Conservation (phyloP, 2,329 filamentous ascomycete genomes). For the Aspergillus hiratsukae region DNA sequence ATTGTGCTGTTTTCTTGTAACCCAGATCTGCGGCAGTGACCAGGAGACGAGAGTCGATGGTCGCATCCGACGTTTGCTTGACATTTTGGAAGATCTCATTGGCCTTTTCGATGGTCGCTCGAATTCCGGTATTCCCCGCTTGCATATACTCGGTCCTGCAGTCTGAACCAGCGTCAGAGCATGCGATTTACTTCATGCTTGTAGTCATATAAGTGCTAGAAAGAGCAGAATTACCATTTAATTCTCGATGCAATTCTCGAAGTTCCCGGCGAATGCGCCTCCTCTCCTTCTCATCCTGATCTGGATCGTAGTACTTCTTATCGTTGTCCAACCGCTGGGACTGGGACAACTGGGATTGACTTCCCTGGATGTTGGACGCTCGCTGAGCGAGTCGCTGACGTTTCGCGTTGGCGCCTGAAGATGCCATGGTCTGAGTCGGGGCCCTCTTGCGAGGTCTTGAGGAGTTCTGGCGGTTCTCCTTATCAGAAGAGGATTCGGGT, state of each 20-base stretch:
- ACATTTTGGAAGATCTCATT: slow-evolving; percentile 64
- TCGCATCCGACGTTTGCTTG: slow-evolving; percentile 85
- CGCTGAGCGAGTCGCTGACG: slow-evolving; percentile 42
- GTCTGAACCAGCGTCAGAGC: slow-evolving; percentile 45
- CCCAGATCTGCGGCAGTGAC: slow-evolving; percentile 76
- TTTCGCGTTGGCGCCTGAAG: slow-evolving; percentile 34
- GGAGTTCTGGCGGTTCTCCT: slow-evolving; percentile 41
- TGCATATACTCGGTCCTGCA: slow-evolving; percentile 68
- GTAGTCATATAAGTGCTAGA: neutral
- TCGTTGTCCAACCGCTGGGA: slow-evolving; percentile 33
- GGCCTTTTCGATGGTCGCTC: slow-evolving; percentile 61
- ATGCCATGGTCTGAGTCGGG: slow-evolving; percentile 33
- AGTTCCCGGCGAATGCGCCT: slow-evolving; percentile 65
- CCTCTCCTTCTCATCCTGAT: slow-evolving; percentile 72
- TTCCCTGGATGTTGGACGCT: slow-evolving; percentile 20
- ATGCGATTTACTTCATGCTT: neutral
- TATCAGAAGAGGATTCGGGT: slow-evolving; percentile 43
- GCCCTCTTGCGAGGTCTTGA: slow-evolving; percentile 42
- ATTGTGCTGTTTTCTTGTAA: slow-evolving; percentile 69
- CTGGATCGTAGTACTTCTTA: slow-evolving; percentile 66
- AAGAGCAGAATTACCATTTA: slow-evolving; percentile 48
- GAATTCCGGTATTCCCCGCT: slow-evolving; percentile 60
- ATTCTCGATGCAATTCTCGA: slow-evolving; percentile 60
- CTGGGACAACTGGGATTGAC: slow-evolving; percentile 24
- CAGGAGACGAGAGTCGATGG: slow-evolving; percentile 81